Evolutionary conservation across 2,329 filamentous ascomycete genomes (phyloP), one percentile per base, ranked within the genome.

Genomic region (Onygena corvina): DNA sequence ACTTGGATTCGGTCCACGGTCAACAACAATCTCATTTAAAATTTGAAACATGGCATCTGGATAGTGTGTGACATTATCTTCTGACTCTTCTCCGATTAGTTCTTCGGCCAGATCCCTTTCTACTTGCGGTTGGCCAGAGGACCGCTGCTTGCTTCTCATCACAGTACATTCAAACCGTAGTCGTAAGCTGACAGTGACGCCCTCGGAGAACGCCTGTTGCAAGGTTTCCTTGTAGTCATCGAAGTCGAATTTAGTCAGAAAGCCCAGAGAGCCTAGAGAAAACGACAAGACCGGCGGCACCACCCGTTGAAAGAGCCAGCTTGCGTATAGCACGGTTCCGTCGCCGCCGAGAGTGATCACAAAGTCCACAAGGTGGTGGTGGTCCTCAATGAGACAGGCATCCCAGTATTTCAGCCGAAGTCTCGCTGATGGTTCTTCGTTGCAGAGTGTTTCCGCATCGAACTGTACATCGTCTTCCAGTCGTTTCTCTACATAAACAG

Each of bases 181-280:
- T 36, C 92, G 77, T 53, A 98, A 68, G 59, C 86, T 93, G 14
- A 96, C 86, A 0, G 84, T 92, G 16, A 96, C 84, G 4, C 92
- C 92, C 52, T 93, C 82, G 34, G 71, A 73, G 57, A 95, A 92
- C 0, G 85, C 81, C 38, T 74, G 77, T 2, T 74, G 77, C 27
- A 95, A 73, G 1, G 79, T 93, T 11, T 75, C 67, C 53, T 77
- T 71, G 57, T 86, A 87, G 3, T 84, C 71, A 11, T 81, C 79
- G 64, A 89, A 98, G 64, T 96, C 89, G 63, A 96, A 96, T 62
- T 95, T 95, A 21, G 92, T 96, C 56, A 98, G 70, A 62, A 98
- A 98, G 0, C 92, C 92, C 3, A 98, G 73, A 20, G 89, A 94
- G 6, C 92, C 92, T 7, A 96, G 72, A 0, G 88, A 79, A 64